Evolutionary conservation across 2,329 filamentous ascomycete species (phyloP), one percentile per base, ranked within the genome.

Genomic region (Neofusicoccum laricinum): DNA sequence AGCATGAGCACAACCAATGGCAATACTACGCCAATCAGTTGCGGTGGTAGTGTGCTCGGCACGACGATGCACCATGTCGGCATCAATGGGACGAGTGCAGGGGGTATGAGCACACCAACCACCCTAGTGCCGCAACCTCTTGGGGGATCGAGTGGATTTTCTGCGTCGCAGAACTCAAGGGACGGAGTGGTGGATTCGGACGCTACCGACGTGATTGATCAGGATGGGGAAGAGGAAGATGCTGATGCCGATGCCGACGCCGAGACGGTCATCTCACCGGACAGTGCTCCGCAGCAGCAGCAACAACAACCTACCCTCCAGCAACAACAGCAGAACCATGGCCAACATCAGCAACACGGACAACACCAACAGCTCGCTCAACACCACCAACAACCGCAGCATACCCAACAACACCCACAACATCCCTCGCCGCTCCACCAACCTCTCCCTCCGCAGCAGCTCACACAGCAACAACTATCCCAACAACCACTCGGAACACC

Each of bases 311-410:
- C 41, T 38, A 45, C 58, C 3, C 43, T 40, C 19, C 36, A 45
- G 25, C 57, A 43, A 25, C 57, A 61, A 15, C 57, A 45, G 21
- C 59, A 63, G 25, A 46, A 21, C 12, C 59, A 62, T 19, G 59
- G 19, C 19, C 62, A 64, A 7, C 58, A 62, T 12, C 63, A 59
- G 38, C 63, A 64, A 36, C 48, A 55, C 40, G 30, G 30, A 25
- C 64, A 57, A 41, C 48, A 53, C 19, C 57, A 61, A 63, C 58
- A 75, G 65, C 67, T 76, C 59, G 75, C 79, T 63, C 66, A 62
- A 30, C 36, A 63, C 3, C 46, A 51, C n/a, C 45, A 19, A 3
- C 61, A 36, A 4, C 4, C 57, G 32, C 61, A 55, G 32, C 61
- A 53, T 7, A 19, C 48, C 8, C 61, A 53, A 17, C 61, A 64